phyloP scores from a whole-genome alignment of 1,139 yeast species.

The Lodderomyces beijingensis region DNA sequence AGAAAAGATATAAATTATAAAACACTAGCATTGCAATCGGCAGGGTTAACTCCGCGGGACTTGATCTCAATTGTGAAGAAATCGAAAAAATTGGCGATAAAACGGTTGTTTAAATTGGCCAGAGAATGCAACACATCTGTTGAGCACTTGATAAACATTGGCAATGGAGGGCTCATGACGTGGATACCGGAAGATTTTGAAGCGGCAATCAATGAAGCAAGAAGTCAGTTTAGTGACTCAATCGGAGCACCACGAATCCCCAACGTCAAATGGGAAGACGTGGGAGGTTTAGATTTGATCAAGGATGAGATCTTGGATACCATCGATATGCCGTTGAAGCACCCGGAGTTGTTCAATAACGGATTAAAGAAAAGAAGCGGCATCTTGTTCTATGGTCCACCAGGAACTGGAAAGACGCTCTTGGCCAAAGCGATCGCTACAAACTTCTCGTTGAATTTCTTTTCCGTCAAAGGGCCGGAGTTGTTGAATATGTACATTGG shows the following conservation, averaged over 20 bases:
- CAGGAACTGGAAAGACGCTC: conserved; percentile 95
- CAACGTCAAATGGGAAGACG: conserved; percentile 91
- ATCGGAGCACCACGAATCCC: conserved; percentile 98
- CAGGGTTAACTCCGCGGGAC: conserved; percentile 89
- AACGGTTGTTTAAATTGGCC: conserved; percentile 37
- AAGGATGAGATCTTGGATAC: conserved; percentile 93
- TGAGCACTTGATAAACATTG: conserved; percentile 29
- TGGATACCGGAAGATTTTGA: conserved; percentile 65
- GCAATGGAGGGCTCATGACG: conserved; percentile 52
- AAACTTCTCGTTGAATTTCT: conserved; percentile 86
- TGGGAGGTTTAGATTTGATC: conserved; percentile 85
- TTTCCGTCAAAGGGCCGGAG: conserved; percentile 96
- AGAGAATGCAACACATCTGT: conserved; percentile 15
- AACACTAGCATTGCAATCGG: conserved; percentile 77
- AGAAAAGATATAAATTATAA: conserved; percentile 54
- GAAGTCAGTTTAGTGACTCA: conserved; percentile 86
- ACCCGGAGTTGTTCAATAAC: conserved; percentile 80
- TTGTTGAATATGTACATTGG: conserved; percentile 95
- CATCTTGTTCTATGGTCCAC: conserved; percentile 92
- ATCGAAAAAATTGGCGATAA: conserved; percentile 57
- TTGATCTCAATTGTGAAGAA: conserved; percentile 64
- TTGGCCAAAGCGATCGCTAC: conserved; percentile 96
- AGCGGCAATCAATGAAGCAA: conserved; percentile 71
- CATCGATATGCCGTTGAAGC: conserved; percentile 90
- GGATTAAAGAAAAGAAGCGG: conserved; percentile 95